Conservation (phyloP, 1,139 yeast species). For the Keqinozyma sinolaborantium region DNA sequence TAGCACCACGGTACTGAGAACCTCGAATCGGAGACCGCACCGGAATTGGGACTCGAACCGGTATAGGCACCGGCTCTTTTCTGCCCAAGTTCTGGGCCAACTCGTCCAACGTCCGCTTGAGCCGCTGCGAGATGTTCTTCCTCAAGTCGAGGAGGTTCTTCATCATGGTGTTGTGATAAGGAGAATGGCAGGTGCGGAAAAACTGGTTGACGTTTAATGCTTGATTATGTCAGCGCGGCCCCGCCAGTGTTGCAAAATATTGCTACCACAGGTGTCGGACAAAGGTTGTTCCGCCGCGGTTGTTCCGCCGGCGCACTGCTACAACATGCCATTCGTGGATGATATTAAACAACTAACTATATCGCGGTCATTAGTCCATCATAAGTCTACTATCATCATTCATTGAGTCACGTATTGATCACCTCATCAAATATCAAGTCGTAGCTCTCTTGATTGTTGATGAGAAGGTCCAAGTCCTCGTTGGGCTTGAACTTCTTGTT, state of each 20-base stretch:
- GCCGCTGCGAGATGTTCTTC: constrained; percentile 10
- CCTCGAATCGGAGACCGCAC: constrained; percentile 1
- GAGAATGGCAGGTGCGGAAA: no score
- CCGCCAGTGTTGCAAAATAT: no score
- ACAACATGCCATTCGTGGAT: no score
- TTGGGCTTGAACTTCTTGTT: neutral
- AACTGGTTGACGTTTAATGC: no score
- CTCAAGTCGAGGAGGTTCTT: constrained; percentile 8
- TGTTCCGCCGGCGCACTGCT: no score
- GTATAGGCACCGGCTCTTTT: constrained; percentile 5
- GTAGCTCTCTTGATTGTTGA: constrained; percentile 2
- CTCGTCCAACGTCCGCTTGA: constrained; percentile 11
- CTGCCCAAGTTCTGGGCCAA: constrained; percentile 8
- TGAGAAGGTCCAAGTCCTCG: constrained; percentile 1
- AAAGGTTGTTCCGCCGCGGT: no score
- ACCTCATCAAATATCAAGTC: neutral
- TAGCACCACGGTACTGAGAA: constrained; percentile 1
- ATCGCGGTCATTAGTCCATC: neutral
- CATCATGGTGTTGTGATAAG: no score
- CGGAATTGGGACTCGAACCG: constrained; percentile 10
- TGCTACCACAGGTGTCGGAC: no score
- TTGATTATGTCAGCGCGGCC: no score
- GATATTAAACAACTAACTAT: neutral
- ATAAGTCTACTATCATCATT: neutral
- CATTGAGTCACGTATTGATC: neutral